These are phyloP conservation scores for Scytalidium sp. DNA, from an alignment of 2,329 filamentous ascomycete species.

Conservation along the genomic window DNA sequence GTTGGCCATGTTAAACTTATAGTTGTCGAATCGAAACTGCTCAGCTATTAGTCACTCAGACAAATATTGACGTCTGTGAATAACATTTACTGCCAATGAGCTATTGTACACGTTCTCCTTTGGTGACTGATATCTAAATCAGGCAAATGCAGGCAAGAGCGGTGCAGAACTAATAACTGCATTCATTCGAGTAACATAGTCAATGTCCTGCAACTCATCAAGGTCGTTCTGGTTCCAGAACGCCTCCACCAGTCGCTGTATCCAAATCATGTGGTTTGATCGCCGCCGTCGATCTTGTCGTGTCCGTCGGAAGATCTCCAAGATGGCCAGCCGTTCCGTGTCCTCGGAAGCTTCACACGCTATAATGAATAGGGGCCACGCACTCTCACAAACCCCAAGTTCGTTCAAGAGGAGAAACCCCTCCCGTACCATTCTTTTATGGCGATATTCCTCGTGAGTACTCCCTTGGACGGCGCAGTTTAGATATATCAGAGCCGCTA, in stretches of 20 bases:
- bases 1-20: no score
- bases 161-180: neutral
- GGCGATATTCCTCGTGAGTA: neutral
- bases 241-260: slow-evolving; percentile 2
- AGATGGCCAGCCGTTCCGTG: neutral
- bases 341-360: slow-evolving; percentile 2
- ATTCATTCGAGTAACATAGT: slow-evolving; percentile 1
- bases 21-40: no score
- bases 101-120: no score
- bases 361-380: slow-evolving; percentile 3
- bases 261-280: neutral
- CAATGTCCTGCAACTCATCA: neutral
- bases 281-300: neutral
- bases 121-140: no score
- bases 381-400: neutral
- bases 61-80: no score
- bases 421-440: neutral
- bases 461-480: neutral
- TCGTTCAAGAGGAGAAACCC: neutral
- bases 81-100: no score
- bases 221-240: slow-evolving; percentile 2
- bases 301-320: neutral
- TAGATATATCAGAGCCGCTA: neutral
- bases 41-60: no score
- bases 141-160: slow-evolving; percentile 2